These are phyloP conservation scores for Penicillium alfredii DNA, from an alignment of 495 filamentous ascomycete genomes.

Conservation along the genomic window DNA sequence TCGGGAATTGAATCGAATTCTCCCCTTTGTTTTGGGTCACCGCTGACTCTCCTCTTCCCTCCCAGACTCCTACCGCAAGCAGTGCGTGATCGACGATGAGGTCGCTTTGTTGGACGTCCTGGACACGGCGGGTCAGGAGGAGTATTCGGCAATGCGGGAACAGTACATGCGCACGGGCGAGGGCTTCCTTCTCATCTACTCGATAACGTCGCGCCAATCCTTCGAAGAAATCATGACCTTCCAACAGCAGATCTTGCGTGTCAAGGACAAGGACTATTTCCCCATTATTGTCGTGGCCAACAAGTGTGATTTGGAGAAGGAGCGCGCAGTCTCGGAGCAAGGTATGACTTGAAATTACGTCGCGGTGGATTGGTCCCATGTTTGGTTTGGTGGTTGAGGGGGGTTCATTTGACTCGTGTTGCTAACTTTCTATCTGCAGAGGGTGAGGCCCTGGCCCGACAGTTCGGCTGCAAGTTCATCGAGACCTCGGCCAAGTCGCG, in stretches of 20 bases:
- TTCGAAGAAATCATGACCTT: conserved; percentile 98
- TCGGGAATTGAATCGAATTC: no score
- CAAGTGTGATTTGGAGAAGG: conserved; percentile 94
- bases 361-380: no score
- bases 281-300: conserved; percentile 99
- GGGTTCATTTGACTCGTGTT: no score
- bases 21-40: conserved; percentile 11
- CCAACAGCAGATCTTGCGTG: conserved; percentile 95
- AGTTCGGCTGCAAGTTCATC: conserved; percentile 95
- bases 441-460: conserved; percentile 76
- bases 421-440: conserved; percentile 56
- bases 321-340: conserved; percentile 84
- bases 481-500: conserved; percentile 98
- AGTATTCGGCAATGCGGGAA: conserved; percentile 94
- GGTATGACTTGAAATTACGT: conserved; percentile 58
- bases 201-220: conserved; percentile 91
- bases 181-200: conserved; percentile 96
- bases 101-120: conserved; percentile 95
- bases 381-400: no score
- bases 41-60: conserved; percentile 9
- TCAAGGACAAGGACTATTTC: conserved; percentile 99
- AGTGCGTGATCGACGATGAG: conserved; percentile 97
- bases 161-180: conserved; percentile 99
- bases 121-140: conserved; percentile 98
- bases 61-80: conserved; percentile 97